phyloP scores from a whole-genome alignment of 305 asterid genomes.

The Andrographis paniculata region DNA sequence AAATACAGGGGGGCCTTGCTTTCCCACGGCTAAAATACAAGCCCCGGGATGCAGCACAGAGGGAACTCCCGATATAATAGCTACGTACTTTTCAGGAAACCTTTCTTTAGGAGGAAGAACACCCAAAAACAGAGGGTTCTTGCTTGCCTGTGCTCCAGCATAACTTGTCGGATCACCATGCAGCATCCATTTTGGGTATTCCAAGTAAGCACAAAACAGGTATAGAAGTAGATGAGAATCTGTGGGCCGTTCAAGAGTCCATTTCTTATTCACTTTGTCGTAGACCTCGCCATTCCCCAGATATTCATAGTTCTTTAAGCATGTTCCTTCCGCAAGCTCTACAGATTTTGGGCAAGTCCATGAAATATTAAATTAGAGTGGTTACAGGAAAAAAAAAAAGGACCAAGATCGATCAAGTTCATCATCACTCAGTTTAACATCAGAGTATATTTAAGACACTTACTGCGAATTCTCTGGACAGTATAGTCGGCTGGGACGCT shows the following conservation, averaged over 20 bases:
- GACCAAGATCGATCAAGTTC: slow-evolving; percentile 11
- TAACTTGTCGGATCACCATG: slow-evolving; percentile 82
- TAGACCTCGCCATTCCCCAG: slow-evolving; percentile 68
- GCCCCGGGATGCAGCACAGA: slow-evolving; percentile 93
- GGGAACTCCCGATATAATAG: slow-evolving; percentile 72
- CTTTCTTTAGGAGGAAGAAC: slow-evolving; percentile 86
- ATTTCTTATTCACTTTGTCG: slow-evolving; percentile 62
- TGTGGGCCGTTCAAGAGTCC: slow-evolving; percentile 72
- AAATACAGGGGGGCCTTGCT: slow-evolving; percentile 76
- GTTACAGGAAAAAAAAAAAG: slow-evolving; percentile 4
- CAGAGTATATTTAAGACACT: slow-evolving; percentile 12
- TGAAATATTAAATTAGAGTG: slow-evolving; percentile 12
- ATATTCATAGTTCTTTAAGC: slow-evolving; percentile 88
- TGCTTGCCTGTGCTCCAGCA: slow-evolving; percentile 78
- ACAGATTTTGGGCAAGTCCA: slow-evolving; percentile 17
- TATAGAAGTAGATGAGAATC: slow-evolving; percentile 89
- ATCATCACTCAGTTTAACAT: neutral
- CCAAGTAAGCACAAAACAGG: slow-evolving; percentile 88
- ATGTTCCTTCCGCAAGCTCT: slow-evolving; percentile 96
- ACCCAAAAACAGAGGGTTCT: slow-evolving; percentile 86
- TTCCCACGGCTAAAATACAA: slow-evolving; percentile 78
- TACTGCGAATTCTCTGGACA: slow-evolving; percentile 75
- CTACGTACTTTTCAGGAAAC: slow-evolving; percentile 86
- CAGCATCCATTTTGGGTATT: slow-evolving; percentile 94
- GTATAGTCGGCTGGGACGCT: slow-evolving; percentile 69